Conservation (phyloP, 2,329 filamentous ascomycete genomes). For the Aspergillus sp. region DNA sequence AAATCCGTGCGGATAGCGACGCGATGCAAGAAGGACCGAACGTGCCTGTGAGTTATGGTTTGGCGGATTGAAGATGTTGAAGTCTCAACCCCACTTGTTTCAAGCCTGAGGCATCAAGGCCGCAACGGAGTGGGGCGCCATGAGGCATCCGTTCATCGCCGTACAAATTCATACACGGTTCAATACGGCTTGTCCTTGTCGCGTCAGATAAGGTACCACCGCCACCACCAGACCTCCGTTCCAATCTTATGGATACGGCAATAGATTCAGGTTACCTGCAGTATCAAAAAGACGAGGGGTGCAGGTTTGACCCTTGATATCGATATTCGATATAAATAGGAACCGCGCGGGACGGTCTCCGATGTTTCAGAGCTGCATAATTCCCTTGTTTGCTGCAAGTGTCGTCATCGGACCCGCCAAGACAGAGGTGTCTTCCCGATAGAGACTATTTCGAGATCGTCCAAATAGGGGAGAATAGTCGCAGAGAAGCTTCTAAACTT, state of each 20-base stretch:
- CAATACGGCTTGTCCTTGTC: not conserved
- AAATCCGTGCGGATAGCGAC: not conserved
- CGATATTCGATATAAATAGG: too few relatives aligned
- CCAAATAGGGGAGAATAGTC: constrained; percentile 1
- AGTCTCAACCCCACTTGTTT: constrained; percentile 17
- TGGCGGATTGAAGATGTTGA: constrained; percentile 5
- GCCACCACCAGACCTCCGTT: not conserved
- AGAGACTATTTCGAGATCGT: constrained; percentile 6
- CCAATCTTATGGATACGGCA: too few relatives aligned
- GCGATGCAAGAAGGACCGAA: not conserved
- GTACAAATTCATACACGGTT: not conserved
- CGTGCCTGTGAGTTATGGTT: not conserved
- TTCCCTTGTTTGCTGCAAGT: constrained; percentile 8
- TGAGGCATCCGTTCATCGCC: constrained; percentile 5
- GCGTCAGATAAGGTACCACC: not conserved
- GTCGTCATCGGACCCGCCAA: constrained; percentile 12
- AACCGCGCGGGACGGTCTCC: not conserved
- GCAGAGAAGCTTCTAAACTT: not conserved
- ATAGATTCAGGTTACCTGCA: too few relatives aligned
- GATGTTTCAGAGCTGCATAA: constrained; percentile 5
- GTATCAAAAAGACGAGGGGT: too few relatives aligned
- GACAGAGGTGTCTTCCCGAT: not conserved
- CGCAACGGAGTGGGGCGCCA: constrained; percentile 13
- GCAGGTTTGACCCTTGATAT: too few relatives aligned
- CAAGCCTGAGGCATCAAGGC: constrained; percentile 18